These are phyloP conservation scores for Aspergillus ochraceoroseus DNA, from an alignment of 2,329 filamentous ascomycete species.

Conservation along the genomic window DNA sequence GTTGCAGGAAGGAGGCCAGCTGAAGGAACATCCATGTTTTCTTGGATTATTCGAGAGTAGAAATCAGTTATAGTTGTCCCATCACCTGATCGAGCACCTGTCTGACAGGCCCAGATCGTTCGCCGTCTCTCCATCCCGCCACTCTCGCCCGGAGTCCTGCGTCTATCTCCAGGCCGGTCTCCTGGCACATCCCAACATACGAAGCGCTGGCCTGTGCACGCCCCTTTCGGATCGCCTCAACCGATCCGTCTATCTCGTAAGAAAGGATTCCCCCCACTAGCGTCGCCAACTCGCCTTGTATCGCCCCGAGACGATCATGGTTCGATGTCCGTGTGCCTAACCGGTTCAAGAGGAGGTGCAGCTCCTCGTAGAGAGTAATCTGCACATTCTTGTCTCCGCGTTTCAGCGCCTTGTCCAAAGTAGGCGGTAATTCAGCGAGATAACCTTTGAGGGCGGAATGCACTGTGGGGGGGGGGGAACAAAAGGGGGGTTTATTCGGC, in stretches of 20 bases:
- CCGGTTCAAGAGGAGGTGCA: conserved; percentile 32
- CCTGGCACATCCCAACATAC: conserved; percentile 29
- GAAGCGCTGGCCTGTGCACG: conserved; percentile 36
- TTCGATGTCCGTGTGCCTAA: conserved; percentile 26
- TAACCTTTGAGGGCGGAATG: conserved; percentile 30
- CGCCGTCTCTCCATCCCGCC: conserved; percentile 35
- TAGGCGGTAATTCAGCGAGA: conserved; percentile 27
- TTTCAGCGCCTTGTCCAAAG: conserved; percentile 30
- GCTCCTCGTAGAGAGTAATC: conserved; percentile 33
- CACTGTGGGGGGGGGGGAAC: no score
- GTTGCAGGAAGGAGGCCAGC: no score
- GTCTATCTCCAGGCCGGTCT: conserved; percentile 20
- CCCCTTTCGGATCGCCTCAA: conserved; percentile 37
- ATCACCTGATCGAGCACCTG: conserved; percentile 34
- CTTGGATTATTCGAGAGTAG: no score
- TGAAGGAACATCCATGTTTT: no score
- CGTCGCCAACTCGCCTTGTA: conserved; percentile 26
- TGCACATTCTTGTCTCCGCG: conserved; percentile 35
- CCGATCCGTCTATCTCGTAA: conserved; percentile 32
- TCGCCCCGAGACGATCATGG: conserved; percentile 20
- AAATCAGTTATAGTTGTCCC: conserved; percentile 11
- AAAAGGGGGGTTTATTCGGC: no score
- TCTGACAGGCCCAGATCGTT: conserved; percentile 39
- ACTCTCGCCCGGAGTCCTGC: conserved; percentile 24
- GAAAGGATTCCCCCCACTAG: conserved; percentile 32